Conservation (phyloP, 345 rosid genomes). For the Citrus cavaleriei region DNA sequence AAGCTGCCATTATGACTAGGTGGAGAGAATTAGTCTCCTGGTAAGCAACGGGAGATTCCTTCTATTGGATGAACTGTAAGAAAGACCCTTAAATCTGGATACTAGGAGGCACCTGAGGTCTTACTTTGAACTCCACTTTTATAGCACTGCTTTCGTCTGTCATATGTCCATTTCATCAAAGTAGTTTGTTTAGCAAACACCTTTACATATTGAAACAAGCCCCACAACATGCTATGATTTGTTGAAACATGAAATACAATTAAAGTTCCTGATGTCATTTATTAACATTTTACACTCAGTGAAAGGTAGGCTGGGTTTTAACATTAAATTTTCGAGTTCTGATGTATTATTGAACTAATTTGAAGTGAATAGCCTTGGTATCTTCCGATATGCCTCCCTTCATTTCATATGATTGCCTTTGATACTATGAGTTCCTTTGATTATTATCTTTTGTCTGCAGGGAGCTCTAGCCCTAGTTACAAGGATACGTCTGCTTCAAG, state of each 20-base stretch:
- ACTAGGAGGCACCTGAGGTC: not conserved
- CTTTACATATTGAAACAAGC: not conserved
- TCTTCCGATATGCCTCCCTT: not conserved
- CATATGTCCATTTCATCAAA: not conserved
- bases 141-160: not conserved
- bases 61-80: not conserved
- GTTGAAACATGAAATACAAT: not conserved
- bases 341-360: not conserved
- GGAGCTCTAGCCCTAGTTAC: constrained; percentile 39
- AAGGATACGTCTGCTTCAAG: constrained; percentile 42
- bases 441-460: constrained; percentile 33
- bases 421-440: not conserved
- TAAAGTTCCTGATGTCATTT: not conserved
- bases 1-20: not conserved
- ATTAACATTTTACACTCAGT: not conserved
- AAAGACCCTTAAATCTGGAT: not conserved
- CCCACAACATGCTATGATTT: not conserved
- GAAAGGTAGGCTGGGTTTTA: not conserved
- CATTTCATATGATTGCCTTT: constrained; percentile 14
- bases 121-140: not conserved
- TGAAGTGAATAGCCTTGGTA: not conserved
- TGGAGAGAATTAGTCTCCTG: not conserved
- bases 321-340: not conserved
- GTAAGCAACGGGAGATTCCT: not conserved
- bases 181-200: not conserved